Evolutionary conservation across 2,329 filamentous ascomycete species (phyloP), one percentile per base, ranked within the genome.

Genomic region (Anthostomella pinea): DNA sequence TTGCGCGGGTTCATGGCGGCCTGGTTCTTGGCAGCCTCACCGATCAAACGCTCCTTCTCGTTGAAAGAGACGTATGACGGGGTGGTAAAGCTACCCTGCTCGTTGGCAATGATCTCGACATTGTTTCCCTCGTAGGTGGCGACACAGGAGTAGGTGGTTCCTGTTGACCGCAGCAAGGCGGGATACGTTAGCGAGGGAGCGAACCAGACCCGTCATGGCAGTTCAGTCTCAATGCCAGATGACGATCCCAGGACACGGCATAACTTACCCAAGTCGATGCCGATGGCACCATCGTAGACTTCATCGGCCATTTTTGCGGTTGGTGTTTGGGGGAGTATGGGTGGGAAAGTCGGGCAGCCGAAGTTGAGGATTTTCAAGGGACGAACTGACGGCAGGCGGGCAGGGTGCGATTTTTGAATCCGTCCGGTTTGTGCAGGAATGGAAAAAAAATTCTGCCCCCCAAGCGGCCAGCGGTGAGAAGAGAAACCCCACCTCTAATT

Each of bases 61-160:
- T 89, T 96, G 83, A 98, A 98, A 60, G 88, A 95, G 66, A 98
- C 93, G 79, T 96, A 98, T 40, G 93, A 97, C 56, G 93, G 93
- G 51, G 93, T 97, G 65, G 93, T 97, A 76, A 95, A 95, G 75
- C 82, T 90, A 80, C 91, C 91, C 83, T 97, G 91, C 81, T 97
- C 91, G 76, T 97, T 97, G 85, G 91, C 91, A 70, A 97, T 96
- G 80, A 98, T 98, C 73, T 98, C 93, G 69, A 97, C 91, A 83
- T 95, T 96, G 79, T 81, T 91, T 69, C 93, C 93, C 76, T 97
- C 93, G 76, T 97, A 98, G 73, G 86, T 94, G 73, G 93, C 93
- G 75, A 97, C 93, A 73, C 93, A 98, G 65, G 93, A 97, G 83
- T 98, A 98, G 72, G 93, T 98, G 60, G 93, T 98, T 73, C 93